Percentiles rank a stretch among this genome's conserved stretches.
phyloP scores from a whole-genome alignment of 2,329 filamentous ascomycete genomes.

The Trichophyton mentagrophytes region DNA sequence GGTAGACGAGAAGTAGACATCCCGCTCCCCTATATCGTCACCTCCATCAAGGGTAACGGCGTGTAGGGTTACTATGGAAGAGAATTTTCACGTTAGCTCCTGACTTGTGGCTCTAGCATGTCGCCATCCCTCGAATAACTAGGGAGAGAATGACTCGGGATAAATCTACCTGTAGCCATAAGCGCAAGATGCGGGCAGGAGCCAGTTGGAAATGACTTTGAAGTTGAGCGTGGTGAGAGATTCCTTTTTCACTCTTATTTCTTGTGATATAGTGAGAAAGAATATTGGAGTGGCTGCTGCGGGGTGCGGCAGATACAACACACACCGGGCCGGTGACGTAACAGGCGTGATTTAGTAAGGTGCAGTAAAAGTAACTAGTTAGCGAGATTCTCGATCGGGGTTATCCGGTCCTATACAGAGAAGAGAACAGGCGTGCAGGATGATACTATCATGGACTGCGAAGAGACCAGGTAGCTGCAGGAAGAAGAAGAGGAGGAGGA shows the following conservation, averaged over 20 bases:
- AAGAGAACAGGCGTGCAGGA: neutral
- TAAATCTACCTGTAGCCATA: neutral
- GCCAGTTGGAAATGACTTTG: neutral
- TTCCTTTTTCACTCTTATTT: too few species aligned
- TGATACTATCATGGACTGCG: neutral
- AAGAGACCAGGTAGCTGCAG: neutral
- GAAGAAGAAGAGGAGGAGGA: neutral
- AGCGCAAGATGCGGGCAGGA: neutral
- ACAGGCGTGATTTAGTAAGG: neutral
- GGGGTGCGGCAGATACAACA: neutral
- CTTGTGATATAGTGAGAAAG: neutral
- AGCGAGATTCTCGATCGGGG: neutral
- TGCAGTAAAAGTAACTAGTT: neutral
- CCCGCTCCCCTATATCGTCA: slow-evolving; percentile 21
- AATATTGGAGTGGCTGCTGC: neutral
- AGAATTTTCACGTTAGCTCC: neutral
- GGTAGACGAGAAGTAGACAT: slow-evolving; percentile 21
- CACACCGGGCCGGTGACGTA: neutral
- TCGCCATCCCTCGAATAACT: neutral
- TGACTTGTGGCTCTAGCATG: neutral
- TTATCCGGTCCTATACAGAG: neutral
- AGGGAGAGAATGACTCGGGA: neutral
- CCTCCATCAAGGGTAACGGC: slow-evolving; percentile 20
- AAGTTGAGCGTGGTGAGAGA: neutral
- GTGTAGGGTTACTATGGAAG: slow-evolving; percentile 22